Evolutionary conservation across 139 green algal species (phyloP).

Genomic region (Volvox africanus): DNA sequence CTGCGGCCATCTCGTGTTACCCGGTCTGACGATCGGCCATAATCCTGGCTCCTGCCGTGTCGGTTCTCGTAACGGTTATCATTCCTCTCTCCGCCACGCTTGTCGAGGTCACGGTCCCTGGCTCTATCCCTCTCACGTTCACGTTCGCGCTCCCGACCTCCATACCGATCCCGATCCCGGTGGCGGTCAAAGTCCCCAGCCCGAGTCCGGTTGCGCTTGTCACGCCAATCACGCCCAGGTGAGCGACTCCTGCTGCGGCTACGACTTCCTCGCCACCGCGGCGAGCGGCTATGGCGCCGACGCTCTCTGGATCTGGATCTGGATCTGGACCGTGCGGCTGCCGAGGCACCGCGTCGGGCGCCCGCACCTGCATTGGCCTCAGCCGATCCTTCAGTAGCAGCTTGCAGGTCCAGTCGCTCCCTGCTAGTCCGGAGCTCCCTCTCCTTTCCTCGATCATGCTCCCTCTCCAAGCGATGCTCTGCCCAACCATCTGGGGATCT

Average conservation of each 20-base stretch:
- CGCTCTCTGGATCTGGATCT: slow-evolving; percentile 24
- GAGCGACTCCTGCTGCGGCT: slow-evolving; percentile 41
- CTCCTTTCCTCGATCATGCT: neutral
- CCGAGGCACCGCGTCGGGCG: neutral
- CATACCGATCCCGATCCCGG: slow-evolving; percentile 4
- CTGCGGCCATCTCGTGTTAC: neutral
- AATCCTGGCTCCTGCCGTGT: neutral
- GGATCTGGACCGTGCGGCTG: neutral
- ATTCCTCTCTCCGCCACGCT: slow-evolving; percentile 9
- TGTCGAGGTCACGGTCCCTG: neutral
- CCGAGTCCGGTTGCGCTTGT: neutral
- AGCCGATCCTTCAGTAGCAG: neutral
- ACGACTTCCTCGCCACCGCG: slow-evolving; percentile 10
- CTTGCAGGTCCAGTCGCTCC: neutral
- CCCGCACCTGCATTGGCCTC: neutral
- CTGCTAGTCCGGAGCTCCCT: neutral
- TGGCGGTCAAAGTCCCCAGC: neutral
- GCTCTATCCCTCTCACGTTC: slow-evolving; percentile 3
- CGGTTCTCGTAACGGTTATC: neutral
- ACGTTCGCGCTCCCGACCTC: neutral
- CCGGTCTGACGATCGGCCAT: neutral
- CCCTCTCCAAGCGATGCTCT: neutral
- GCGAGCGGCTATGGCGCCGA: slow-evolving; percentile 7
- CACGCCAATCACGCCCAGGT: neutral
- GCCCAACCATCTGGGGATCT: neutral